Base-by-base conservation (phyloP, 179 eudicot genomes). In the Silene vulgaris region DNA sequence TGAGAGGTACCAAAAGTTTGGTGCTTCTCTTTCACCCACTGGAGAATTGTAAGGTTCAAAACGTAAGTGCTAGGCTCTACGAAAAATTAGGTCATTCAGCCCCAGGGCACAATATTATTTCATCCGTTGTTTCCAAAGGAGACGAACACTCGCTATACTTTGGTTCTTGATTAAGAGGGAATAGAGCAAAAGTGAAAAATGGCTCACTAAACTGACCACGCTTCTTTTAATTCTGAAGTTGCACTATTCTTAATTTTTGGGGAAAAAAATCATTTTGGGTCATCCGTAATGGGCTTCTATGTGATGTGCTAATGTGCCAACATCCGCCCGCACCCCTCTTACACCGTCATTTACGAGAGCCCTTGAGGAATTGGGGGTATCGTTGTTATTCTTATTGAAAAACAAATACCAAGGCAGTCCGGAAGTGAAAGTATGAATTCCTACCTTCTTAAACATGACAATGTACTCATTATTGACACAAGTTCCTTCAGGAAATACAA, bases 401-500 rank as follows among this genome's bases (percentile, higher is more conserved):
- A 52, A 52, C 5, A 13, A 52, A 52, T 52, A 14, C 59, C 74
- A 12, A 70, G 12, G 35, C n/a, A 48, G 26, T 19, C 3, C 6
- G 40, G 5, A 62, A 62, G 54, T 40, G 57, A 57, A 77, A 69
- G 56, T 71, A 32, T 29, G 50, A 69, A 57, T 48, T 75, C 23
- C 50, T 77, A 90, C 99, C 97, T 96, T 96, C 84, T 96, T 93
- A 80, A 96, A 96, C 98, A 96, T 93, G 60, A 96, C 99, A 50
- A 88, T 87, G 78, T 93, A 93, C 72, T 93, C 93, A 84, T 96
- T 96, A 81, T 96, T 96, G 37, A 96, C 99, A 79, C 99, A 93
- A 54, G 98, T 96, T 82, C 99, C 98, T 86, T 96, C 99, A 5
- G 98, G 97, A 73, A 93, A 96, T 82, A 93, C 91, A 21, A 96